Evolutionary conservation across 805 yeast genomes (phyloP), one percentile per base, ranked within the genome.

Genomic region (Teunomyces funiuensis): DNA sequence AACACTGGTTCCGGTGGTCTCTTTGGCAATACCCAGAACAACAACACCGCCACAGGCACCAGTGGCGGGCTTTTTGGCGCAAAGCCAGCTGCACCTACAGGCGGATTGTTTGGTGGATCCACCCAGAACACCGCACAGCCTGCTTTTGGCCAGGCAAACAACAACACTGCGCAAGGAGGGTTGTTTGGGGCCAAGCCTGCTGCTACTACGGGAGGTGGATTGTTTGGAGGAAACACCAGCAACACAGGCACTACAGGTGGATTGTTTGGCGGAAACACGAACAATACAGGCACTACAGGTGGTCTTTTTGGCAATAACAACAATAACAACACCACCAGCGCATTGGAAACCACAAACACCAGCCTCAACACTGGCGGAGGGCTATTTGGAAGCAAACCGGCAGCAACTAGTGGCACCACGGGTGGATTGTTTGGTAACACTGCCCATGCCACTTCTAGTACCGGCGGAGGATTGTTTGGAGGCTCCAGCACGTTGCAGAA

Each of bases 161-260:
- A 22, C 25, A 22, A 22, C 25, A 6, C 25, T 22, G 25, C 25
- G n/a, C n/a, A n/a, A n/a, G 61, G 62, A 3, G 63, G 60, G 3
- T 33, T 54, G 2, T 57, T 57, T 41, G 62, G 63, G 7, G 40
- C 42, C 16, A 42, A 39, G 26, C 41, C 39, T 63, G 57, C 43
- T 49, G 53, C 26, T 31, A 29, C 66, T 18, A 54, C 68, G 19
- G 76, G 77, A 28, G 79, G 75, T 36, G 61, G 75, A 20, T 54
- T 74, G 23, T 75, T 77, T 55, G 79, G 79, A 18, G 40, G 54
- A 14, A 60, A 47, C 47, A 10, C 19, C 19, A n/a, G 13, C n/a
- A 16, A 19, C 33, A 42, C 38, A 27, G 31, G 25, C 17, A 44
- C 46, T 16, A 25, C 42, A 5, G 54, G 58, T 5, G 49, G 49